Evolutionary conservation across 345 rosid species (phyloP).

Genomic region (Aurinia saxatilis): DNA sequence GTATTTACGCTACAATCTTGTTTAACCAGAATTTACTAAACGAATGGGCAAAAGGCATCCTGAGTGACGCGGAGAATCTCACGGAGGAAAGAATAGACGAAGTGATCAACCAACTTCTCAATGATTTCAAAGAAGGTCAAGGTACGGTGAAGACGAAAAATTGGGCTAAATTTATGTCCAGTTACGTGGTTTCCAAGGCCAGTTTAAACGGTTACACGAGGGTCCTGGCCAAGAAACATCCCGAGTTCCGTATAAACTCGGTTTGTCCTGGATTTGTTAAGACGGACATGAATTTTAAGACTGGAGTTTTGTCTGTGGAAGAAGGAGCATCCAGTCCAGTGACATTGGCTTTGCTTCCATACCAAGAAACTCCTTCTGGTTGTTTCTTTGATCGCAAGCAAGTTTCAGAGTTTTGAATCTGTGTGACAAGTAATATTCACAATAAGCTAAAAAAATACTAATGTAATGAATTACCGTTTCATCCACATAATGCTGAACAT

Average conservation of each 20-base stretch:
- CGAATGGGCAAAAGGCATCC: constrained; percentile 33
- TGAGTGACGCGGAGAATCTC: constrained; percentile 35
- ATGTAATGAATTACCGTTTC: too few species aligned
- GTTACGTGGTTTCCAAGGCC: constrained; percentile 39
- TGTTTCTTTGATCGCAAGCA: constrained; percentile 35
- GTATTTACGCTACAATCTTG: neutral
- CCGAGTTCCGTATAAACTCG: constrained; percentile 27
- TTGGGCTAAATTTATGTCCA: constrained; percentile 26
- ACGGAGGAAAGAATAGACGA: constrained; percentile 39
- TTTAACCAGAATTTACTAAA: constrained; percentile 24
- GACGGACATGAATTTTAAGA: constrained; percentile 32
- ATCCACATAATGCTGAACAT: too few species aligned
- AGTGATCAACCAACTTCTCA: constrained; percentile 27
- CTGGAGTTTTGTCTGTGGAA: constrained; percentile 30
- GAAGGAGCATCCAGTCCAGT: constrained; percentile 42
- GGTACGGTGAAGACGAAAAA: constrained; percentile 27
- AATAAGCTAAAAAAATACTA: too few species aligned
- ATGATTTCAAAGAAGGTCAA: constrained; percentile 36
- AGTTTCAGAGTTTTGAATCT: constrained; percentile 27
- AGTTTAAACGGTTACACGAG: constrained; percentile 41
- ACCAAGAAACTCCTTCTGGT: constrained; percentile 36
- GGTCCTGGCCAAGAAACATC: constrained; percentile 37
- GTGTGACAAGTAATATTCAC: too few species aligned
- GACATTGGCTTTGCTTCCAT: constrained; percentile 35
- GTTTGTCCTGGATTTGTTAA: constrained; percentile 53